These are phyloP conservation scores for Colletotrichum falcatum DNA, from an alignment of 2,329 filamentous ascomycete genomes.

Conservation along the genomic window DNA sequence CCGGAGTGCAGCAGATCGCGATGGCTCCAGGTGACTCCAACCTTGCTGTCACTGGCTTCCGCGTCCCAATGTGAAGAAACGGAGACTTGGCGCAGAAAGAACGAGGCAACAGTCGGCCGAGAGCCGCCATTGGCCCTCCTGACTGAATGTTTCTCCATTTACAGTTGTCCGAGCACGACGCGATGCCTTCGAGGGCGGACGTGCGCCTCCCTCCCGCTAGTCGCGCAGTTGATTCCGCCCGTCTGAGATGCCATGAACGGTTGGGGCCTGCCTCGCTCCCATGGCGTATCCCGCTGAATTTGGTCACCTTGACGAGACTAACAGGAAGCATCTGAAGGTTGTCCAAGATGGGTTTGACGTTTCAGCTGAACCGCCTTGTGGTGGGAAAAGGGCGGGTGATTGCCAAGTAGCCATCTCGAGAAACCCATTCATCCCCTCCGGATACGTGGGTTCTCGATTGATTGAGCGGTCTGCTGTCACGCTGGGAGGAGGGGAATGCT, in stretches of 20 bases:
- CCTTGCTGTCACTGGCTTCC: neutral
- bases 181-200: slow-evolving; percentile 2
- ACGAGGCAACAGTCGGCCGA: neutral
- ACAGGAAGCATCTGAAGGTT: neutral
- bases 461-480: neutral
- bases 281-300: neutral
- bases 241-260: slow-evolving; percentile 20
- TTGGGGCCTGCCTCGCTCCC: slow-evolving; percentile 18
- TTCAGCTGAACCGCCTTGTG: neutral
- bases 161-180: slow-evolving; percentile 21
- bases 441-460: neutral
- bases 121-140: slow-evolving; percentile 3
- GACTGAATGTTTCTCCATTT: neutral
- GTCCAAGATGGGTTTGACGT: neutral
- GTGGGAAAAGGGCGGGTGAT: neutral
- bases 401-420: neutral
- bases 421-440: neutral
- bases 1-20: slow-evolving; percentile 24
- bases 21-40: neutral
- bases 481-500: neutral
- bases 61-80: neutral
- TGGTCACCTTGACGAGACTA: too few relatives aligned
- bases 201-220: slow-evolving; percentile 8
- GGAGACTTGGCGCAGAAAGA: neutral
- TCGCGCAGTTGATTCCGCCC: neutral